Evolutionary conservation across 2,329 filamentous ascomycete genomes (phyloP).

Genomic region (Dothideomycetidae sp.): DNA sequence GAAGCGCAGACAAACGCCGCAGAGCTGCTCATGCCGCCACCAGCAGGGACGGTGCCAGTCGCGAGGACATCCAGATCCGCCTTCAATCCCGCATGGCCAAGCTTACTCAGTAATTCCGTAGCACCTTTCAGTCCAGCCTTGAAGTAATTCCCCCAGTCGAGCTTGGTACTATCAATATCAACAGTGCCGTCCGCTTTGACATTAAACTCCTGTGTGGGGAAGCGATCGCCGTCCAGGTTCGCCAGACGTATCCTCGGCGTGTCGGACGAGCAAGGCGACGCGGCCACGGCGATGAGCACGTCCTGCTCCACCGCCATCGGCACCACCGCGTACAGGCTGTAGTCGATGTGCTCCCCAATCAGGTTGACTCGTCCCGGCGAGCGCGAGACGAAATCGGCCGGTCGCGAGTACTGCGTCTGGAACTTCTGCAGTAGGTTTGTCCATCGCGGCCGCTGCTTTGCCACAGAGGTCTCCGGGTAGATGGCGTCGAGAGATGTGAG

Average conservation of each 20-base stretch:
- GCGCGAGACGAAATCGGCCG: slow-evolving; percentile 1
- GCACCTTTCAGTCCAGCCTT: slow-evolving; percentile 79
- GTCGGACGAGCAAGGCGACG: slow-evolving; percentile 38
- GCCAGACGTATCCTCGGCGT: slow-evolving; percentile 57
- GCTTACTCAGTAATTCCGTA: slow-evolving; percentile 58
- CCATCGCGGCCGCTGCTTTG: slow-evolving; percentile 60
- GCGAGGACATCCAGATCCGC: slow-evolving; percentile 77
- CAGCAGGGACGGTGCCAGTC: slow-evolving; percentile 82
- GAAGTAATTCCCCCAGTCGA: slow-evolving; percentile 99
- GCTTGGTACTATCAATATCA: slow-evolving; percentile 63
- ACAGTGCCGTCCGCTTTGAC: slow-evolving; percentile 45
- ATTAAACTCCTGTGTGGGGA: slow-evolving; percentile 59
- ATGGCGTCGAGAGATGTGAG: slow-evolving; percentile 64
- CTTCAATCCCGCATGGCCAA: slow-evolving; percentile 44
- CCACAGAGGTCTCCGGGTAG: slow-evolving; percentile 61
- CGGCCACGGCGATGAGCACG: slow-evolving; percentile 66
- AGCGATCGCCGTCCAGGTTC: slow-evolving; percentile 65
- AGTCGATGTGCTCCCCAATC: slow-evolving; percentile 98
- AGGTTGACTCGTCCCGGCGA: slow-evolving; percentile 51
- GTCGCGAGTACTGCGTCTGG: slow-evolving; percentile 42
- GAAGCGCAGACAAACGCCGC: slow-evolving; percentile 87
- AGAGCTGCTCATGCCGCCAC: slow-evolving; percentile 83
- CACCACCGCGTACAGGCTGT: slow-evolving; percentile 88
- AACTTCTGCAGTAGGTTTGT: slow-evolving; percentile 58
- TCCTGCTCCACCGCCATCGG: slow-evolving; percentile 93